phyloP scores from a whole-genome alignment of 352 stramenopile genomes.

The Globisporangium middletonii region DNA sequence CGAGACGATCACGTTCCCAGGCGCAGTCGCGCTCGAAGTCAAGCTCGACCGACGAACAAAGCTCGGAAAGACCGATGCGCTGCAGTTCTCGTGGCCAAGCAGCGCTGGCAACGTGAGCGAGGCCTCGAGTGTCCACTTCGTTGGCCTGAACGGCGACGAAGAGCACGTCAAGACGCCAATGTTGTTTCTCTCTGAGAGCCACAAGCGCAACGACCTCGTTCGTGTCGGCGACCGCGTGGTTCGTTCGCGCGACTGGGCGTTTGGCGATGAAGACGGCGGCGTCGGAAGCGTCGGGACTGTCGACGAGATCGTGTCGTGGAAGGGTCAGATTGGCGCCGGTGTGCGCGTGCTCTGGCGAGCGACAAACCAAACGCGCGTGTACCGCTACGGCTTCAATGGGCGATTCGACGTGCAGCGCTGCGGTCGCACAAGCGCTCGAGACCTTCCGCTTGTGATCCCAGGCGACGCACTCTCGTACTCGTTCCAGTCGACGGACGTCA shows the following conservation, averaged over 20 bases:
- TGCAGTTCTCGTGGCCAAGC: conserved; percentile 18
- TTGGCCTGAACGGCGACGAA: conserved; percentile 27
- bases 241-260: conserved; percentile 63
- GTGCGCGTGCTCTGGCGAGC: conserved; percentile 52
- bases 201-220: conserved; percentile 21
- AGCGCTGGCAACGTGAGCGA: not conserved
- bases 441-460: conserved; percentile 37
- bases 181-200: conserved; percentile 33
- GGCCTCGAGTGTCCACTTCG: conserved; percentile 13
- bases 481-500: conserved; percentile 10
- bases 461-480: conserved; percentile 34
- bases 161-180: conserved; percentile 20
- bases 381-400: conserved; percentile 57
- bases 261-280: conserved; percentile 67
- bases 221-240: conserved; percentile 48
- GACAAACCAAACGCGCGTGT: conserved; percentile 30
- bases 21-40: conserved; percentile 59
- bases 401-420: conserved; percentile 55
- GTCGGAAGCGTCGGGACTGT: conserved; percentile 49
- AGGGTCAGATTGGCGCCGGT: conserved; percentile 34
- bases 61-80: conserved; percentile 24
- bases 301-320: conserved; percentile 49
- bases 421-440: conserved; percentile 10
- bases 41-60: conserved; percentile 56
- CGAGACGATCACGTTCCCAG: conserved; percentile 31